These are phyloP conservation scores for Parascedosporium putredinis DNA, from an alignment of 2,329 filamentous ascomycete species.

Conservation along the genomic window DNA sequence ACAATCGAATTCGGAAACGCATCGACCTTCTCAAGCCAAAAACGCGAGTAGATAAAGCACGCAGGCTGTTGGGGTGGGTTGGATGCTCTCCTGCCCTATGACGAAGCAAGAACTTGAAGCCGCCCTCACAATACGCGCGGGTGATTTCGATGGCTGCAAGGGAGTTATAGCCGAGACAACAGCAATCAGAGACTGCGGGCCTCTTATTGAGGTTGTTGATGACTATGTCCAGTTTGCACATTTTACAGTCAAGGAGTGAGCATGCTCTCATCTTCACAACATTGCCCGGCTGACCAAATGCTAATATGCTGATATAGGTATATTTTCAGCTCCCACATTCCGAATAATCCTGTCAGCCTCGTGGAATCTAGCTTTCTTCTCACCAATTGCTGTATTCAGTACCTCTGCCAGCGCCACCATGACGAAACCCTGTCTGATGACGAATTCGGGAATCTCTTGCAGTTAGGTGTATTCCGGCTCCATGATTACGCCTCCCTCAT, in stretches of 20 bases:
- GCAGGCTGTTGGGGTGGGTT: constrained; percentile 13
- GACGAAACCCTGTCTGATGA: not conserved
- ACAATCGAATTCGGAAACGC: not conserved
- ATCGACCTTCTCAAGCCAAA: not conserved
- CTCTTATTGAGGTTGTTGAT: constrained; percentile 20
- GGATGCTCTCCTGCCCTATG: constrained; percentile 13
- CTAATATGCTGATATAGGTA: no score
- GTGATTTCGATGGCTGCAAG: not conserved
- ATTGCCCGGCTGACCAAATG: no score
- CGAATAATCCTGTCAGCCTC: constrained; percentile 3
- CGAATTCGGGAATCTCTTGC: not conserved
- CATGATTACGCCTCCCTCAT: not conserved
- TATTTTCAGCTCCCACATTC: constrained; percentile 4
- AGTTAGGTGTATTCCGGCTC: not conserved
- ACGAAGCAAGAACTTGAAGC: constrained; percentile 12
- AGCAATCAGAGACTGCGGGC: constrained; percentile 21
- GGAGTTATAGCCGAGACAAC: no score
- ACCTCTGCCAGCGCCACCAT: constrained; percentile 1
- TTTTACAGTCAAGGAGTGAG: constrained; percentile 22
- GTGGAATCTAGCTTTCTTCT: no score
- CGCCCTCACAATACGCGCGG: constrained; percentile 8
- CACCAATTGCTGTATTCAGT: constrained; percentile 12
- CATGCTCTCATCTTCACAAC: not conserved
- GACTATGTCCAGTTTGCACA: constrained; percentile 20
- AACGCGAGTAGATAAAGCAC: constrained; percentile 8